Evolutionary conservation across 768 basidiomycete genomes (phyloP).

Genomic region (Thelephora ganbajun): DNA sequence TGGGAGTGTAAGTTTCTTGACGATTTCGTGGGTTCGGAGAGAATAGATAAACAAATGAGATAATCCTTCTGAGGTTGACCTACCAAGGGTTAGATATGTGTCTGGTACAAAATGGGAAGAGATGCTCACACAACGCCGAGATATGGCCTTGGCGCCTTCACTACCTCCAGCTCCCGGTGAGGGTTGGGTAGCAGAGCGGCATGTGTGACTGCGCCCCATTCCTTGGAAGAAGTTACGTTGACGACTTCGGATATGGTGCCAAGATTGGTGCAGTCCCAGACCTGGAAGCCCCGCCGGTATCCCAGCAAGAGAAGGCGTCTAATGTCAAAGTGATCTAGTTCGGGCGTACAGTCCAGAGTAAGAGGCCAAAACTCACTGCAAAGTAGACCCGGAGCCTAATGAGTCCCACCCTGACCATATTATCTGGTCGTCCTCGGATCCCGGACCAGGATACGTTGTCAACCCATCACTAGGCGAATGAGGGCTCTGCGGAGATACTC

Average conservation of each 20-base stretch:
- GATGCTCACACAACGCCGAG: slow-evolving; percentile 22
- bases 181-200: slow-evolving; percentile 29
- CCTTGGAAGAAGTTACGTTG: slow-evolving; percentile 25
- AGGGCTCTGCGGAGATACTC: too few relatives aligned
- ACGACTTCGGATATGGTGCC: slow-evolving; percentile 37
- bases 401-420: slow-evolving; percentile 33
- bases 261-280: slow-evolving; percentile 49
- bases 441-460: slow-evolving; percentile 16
- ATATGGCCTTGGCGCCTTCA: slow-evolving; percentile 17
- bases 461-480: slow-evolving; percentile 3
- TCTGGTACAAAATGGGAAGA: slow-evolving; percentile 1
- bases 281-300: slow-evolving; percentile 37
- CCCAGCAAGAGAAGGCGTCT: slow-evolving; percentile 39
- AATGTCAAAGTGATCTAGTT: background rate
- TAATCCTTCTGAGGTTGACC: slow-evolving; percentile 9
- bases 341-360: background rate
- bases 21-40: slow-evolving; percentile 31
- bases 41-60: slow-evolving; percentile 29
- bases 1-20: slow-evolving; percentile 32
- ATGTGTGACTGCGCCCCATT: slow-evolving; percentile 22
- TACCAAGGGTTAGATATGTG: background rate
- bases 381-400: slow-evolving; percentile 4
- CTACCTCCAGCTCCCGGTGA: slow-evolving; percentile 13
- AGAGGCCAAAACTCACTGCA: slow-evolving; percentile 6
- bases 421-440: slow-evolving; percentile 20